Conservation (phyloP, 441 rosid species). For the Croton laevigatus region DNA sequence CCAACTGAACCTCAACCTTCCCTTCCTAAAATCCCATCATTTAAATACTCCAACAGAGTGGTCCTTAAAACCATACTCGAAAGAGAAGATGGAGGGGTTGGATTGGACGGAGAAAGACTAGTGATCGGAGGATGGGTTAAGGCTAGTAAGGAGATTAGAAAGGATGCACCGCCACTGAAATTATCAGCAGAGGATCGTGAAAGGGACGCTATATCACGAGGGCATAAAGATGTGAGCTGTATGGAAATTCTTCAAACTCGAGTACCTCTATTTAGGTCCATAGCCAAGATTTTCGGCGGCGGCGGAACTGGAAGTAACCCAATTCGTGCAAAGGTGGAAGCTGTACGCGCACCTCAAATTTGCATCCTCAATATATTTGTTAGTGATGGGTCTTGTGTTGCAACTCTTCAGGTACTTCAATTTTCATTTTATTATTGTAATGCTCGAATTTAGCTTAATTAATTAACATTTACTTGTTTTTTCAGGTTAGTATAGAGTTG, state of each 20-base stretch:
- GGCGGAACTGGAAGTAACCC: constrained; percentile 21
- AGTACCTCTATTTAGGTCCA: constrained; percentile 58
- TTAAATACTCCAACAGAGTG: constrained; percentile 64
- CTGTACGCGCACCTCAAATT: constrained; percentile 24
- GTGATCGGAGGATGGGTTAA: constrained; percentile 93
- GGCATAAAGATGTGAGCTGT: constrained; percentile 43
- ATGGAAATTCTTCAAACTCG: constrained; percentile 65
- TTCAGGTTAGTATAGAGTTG: constrained; percentile 73
- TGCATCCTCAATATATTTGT: constrained; percentile 40
- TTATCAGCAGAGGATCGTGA: constrained; percentile 5
- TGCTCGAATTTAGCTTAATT: neutral
- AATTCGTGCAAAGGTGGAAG: constrained; percentile 40
- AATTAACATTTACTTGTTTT: neutral
- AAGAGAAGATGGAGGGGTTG: constrained; percentile 44
- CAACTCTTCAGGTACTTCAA: constrained; percentile 52
- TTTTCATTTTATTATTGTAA: neutral
- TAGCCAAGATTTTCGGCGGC: constrained; percentile 51
- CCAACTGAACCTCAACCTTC: neutral
- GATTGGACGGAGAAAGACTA: constrained; percentile 46
- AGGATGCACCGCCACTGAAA: constrained; percentile 22
- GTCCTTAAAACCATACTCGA: constrained; percentile 50
- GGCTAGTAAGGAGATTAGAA: constrained; percentile 54
- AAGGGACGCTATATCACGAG: constrained; percentile 4
- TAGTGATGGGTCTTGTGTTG: constrained; percentile 71
- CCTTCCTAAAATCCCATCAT: constrained; percentile 16